Conservation (phyloP, 2,329 filamentous ascomycete genomes). For the Paecilomyces fulvus region DNA sequence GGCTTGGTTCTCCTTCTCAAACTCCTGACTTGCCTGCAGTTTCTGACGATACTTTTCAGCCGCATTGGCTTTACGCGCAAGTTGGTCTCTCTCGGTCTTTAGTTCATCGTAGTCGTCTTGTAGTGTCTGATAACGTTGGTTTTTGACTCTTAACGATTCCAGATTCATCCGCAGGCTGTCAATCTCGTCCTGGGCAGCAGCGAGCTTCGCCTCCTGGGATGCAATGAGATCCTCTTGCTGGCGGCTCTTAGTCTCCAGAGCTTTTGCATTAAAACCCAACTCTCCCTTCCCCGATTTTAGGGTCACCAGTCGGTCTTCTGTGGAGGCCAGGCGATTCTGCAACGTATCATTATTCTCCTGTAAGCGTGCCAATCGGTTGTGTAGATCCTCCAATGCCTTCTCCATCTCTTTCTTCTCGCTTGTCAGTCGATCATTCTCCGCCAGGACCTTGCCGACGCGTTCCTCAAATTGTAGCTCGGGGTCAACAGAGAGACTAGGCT, state of each 20-base stretch:
- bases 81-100: conserved; percentile 39
- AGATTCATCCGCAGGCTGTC: conserved; percentile 37
- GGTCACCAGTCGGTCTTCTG: conserved; percentile 45
- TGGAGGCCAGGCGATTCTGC: conserved; percentile 37
- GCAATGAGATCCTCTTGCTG: conserved; percentile 65
- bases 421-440: conserved; percentile 50
- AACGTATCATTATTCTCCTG: conserved; percentile 42
- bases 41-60: conserved; percentile 44
- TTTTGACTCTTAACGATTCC: conserved; percentile 37
- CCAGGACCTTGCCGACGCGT: conserved; percentile 39
- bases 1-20: conserved; percentile 40
- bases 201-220: conserved; percentile 58
- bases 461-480: conserved; percentile 41
- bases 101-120: conserved; percentile 44
- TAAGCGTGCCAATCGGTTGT: conserved; percentile 51
- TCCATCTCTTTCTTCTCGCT: conserved; percentile 43
- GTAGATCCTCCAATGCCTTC: conserved; percentile 47
- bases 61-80: conserved; percentile 40
- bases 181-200: conserved; percentile 41
- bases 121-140: conserved; percentile 37
- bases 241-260: conserved; percentile 42
- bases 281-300: conserved; percentile 41
- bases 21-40: conserved; percentile 39
- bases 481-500: conserved; percentile 30
- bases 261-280: conserved; percentile 38